phyloP scores from a whole-genome alignment of 345 rosid genomes.

The Aegle marmelos region DNA sequence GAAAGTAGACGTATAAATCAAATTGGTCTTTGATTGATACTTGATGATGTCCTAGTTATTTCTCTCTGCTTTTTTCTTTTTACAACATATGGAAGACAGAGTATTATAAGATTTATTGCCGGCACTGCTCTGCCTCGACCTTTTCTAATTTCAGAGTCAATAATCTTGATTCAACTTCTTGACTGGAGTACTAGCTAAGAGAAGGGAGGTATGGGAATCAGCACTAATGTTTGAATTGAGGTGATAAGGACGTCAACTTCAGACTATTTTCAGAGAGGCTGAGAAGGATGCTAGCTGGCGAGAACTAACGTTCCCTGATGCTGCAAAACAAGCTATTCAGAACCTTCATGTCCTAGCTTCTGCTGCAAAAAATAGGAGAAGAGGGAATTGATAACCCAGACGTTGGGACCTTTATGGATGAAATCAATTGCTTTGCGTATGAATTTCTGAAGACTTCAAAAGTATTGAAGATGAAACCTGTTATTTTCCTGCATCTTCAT shows the following conservation, averaged over 20 bases:
- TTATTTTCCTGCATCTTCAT: not conserved
- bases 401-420: too few species aligned
- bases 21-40: too few species aligned
- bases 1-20: too few species aligned
- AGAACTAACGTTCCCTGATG: not conserved
- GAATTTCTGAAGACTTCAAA: not conserved
- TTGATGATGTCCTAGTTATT: too few species aligned
- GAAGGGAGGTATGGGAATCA: too few species aligned
- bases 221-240: too few species aligned
- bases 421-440: not conserved
- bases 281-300: not conserved
- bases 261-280: not conserved
- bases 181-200: too few species aligned
- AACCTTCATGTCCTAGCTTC: not conserved
- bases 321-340: not conserved
- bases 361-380: not conserved
- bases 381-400: not conserved
- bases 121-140: rapidly evolving
- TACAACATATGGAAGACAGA: too few species aligned
- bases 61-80: too few species aligned
- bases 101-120: too few species aligned
- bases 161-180: too few species aligned
- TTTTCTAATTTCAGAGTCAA: too few species aligned
- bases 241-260: not conserved
- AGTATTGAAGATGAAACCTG: not conserved